These are phyloP conservation scores for Epichloe typhina DNA, from an alignment of 2,329 filamentous ascomycete species.

Conservation along the genomic window DNA sequence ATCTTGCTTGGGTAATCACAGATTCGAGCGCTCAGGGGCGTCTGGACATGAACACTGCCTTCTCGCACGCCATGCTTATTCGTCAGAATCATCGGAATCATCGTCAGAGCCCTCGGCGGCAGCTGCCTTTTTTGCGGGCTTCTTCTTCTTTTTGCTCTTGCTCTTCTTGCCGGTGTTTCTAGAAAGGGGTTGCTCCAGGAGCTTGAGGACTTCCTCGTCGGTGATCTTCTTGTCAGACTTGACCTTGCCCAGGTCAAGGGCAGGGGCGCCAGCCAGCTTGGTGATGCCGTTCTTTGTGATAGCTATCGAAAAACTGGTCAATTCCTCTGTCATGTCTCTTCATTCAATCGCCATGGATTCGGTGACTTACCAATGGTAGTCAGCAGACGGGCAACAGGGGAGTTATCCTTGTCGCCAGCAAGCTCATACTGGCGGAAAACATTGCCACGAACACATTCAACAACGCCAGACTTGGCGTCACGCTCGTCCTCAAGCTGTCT, in stretches of 20 bases:
- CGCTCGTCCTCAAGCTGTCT: conserved; percentile 95
- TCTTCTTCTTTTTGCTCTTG: conserved; percentile 68
- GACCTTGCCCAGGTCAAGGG: conserved; percentile 66
- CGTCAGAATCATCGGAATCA: conserved; percentile 18
- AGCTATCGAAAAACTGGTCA: conserved; percentile 27
- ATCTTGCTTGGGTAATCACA: background rate
- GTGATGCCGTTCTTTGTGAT: conserved; percentile 96
- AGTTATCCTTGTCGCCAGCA: conserved; percentile 81
- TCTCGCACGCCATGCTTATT: conserved; percentile 5
- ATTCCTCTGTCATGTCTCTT: conserved; percentile 21
- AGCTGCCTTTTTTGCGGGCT: conserved; percentile 35
- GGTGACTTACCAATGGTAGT: conserved; percentile 74
- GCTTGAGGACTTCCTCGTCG: conserved; percentile 89
- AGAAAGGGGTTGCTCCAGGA: conserved; percentile 75
- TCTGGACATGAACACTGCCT: background rate
- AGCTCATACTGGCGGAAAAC: conserved; percentile 95
- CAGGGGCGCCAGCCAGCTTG: conserved; percentile 64
- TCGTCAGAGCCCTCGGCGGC: conserved; percentile 22
- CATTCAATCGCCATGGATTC: background rate
- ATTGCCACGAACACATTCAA: conserved; percentile 88
- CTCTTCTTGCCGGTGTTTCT: conserved; percentile 89
- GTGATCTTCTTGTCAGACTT: conserved; percentile 97
- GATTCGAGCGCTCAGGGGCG: background rate
- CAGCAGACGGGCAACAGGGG: conserved; percentile 73
- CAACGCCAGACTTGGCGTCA: conserved; percentile 85